Evolutionary conservation across 768 basidiomycete genomes (phyloP).

Genomic region (Termitomyces sp.): DNA sequence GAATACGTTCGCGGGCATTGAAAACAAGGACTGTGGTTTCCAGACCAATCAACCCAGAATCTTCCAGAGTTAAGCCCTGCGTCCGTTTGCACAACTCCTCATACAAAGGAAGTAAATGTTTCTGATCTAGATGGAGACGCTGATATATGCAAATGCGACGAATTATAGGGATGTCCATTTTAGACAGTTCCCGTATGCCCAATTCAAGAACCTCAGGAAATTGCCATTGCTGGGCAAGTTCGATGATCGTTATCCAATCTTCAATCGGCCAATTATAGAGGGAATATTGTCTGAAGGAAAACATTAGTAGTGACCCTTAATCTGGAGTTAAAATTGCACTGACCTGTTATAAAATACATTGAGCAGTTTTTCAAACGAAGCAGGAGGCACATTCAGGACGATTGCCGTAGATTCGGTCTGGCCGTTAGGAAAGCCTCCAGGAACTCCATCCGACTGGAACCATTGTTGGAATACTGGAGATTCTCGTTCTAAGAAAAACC

Average conservation of each 20-base stretch:
- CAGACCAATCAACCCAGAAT: conserved; percentile 48
- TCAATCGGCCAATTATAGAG: conserved; percentile 42
- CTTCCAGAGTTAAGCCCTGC: conserved; percentile 43
- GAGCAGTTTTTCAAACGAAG: conserved; percentile 39
- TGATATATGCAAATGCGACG: conserved; percentile 44
- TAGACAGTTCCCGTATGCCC: conserved; percentile 37
- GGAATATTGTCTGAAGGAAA: conserved; percentile 40
- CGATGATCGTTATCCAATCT: conserved; percentile 51
- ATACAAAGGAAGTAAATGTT: conserved; percentile 47
- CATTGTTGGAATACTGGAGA: conserved; percentile 38
- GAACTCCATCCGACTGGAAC: conserved; percentile 11
- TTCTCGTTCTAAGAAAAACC: conserved; percentile 59
- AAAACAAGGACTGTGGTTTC: conserved; percentile 48
- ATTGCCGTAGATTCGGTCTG: conserved; percentile 35
- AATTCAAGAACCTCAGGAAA: conserved; percentile 32
- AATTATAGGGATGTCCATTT: not conserved
- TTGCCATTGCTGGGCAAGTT: conserved; percentile 48
- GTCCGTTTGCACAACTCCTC: conserved; percentile 43
- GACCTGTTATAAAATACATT: conserved; percentile 56
- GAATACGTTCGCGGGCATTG: conserved; percentile 43
- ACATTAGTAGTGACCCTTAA: not conserved
- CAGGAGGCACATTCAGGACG: conserved; percentile 23
- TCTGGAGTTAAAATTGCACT: conserved; percentile 6
- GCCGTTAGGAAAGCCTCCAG: conserved; percentile 22
- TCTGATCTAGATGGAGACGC: conserved; percentile 36